Conservation (phyloP, 352 stramenopile genomes). For the Hyphochytrium catenoides region DNA sequence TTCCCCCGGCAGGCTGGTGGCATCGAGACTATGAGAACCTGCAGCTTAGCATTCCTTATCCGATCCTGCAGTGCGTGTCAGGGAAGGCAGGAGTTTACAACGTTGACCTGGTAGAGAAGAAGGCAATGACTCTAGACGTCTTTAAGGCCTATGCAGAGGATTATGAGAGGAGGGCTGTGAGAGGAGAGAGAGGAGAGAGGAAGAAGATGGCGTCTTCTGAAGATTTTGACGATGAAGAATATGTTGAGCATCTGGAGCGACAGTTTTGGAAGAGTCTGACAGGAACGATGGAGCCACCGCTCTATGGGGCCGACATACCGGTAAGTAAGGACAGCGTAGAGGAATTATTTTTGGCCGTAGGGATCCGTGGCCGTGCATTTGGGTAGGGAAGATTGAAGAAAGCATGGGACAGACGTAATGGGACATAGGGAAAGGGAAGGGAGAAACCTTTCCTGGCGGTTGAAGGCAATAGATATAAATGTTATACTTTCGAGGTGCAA, state of each 20-base stretch:
- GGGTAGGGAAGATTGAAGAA: too few relatives aligned
- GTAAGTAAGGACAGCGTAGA: too few relatives aligned
- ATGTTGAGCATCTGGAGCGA: slow-evolving; percentile 32
- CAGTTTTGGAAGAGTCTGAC: slow-evolving; percentile 65
- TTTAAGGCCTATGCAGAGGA: slow-evolving; percentile 26
- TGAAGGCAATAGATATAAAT: too few relatives aligned
- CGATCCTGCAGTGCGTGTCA: slow-evolving; percentile 57
- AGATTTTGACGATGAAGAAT: slow-evolving; percentile 12
- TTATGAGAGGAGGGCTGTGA: slow-evolving; percentile 1
- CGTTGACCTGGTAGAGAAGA: slow-evolving; percentile 62
- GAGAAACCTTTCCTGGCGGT: too few relatives aligned
- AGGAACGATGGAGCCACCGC: slow-evolving; percentile 49
- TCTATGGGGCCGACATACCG: slow-evolving; percentile 72
- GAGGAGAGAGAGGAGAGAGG: not conserved
- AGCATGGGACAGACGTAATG: too few relatives aligned
- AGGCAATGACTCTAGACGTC: slow-evolving; percentile 26
- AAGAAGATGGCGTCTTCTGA: not conserved
- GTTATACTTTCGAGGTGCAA: too few relatives aligned
- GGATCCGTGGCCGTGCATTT: too few relatives aligned
- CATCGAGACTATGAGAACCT: slow-evolving; percentile 22
- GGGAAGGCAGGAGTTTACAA: slow-evolving; percentile 69
- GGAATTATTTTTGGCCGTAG: too few relatives aligned
- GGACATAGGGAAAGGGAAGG: too few relatives aligned
- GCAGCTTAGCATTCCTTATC: slow-evolving; percentile 20
- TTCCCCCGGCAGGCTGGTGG: slow-evolving; percentile 49